phyloP scores from a whole-genome alignment of 768 basidiomycete species.

The Dioszegia crocea region DNA sequence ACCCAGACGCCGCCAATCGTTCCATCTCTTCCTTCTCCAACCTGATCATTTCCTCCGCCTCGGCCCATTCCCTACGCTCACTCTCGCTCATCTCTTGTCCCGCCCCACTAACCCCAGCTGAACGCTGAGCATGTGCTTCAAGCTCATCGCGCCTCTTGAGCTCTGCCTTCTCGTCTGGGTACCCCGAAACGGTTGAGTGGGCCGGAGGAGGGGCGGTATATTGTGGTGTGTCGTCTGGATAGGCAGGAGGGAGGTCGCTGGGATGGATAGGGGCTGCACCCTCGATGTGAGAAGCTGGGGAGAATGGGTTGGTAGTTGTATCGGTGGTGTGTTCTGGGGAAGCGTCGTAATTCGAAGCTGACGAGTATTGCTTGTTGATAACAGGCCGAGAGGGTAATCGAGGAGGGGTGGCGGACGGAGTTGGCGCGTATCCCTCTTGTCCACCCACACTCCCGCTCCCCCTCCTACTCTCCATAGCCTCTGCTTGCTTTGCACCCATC shows the following conservation, averaged over 20 bases:
- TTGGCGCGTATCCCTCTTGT: not conserved
- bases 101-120: not conserved
- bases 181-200: not conserved
- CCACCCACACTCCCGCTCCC: no score
- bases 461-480: not conserved
- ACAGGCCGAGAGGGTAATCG: slow-evolving; percentile 1
- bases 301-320: not conserved
- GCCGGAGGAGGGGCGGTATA: not conserved
- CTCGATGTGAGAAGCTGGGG: not conserved
- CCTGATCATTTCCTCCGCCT: slow-evolving; percentile 11
- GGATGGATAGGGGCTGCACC: not conserved
- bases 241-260: slow-evolving; percentile 3
- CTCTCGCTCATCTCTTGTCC: slow-evolving; percentile 27
- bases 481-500: not conserved
- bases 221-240: not conserved
- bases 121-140: not conserved
- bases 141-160: not conserved
- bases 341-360: slow-evolving; percentile 1
- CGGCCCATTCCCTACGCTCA: slow-evolving; percentile 37
- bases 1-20: no score
- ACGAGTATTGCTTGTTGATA: not conserved
- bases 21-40: slow-evolving; percentile 8
- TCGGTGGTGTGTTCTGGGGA: not conserved
- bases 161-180: slow-evolving; percentile 6
- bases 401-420: not conserved